Evolutionary conservation across 345 rosid genomes (phyloP), one percentile per base, ranked within the genome.

Genomic region (Eucalyptus curtisii): DNA sequence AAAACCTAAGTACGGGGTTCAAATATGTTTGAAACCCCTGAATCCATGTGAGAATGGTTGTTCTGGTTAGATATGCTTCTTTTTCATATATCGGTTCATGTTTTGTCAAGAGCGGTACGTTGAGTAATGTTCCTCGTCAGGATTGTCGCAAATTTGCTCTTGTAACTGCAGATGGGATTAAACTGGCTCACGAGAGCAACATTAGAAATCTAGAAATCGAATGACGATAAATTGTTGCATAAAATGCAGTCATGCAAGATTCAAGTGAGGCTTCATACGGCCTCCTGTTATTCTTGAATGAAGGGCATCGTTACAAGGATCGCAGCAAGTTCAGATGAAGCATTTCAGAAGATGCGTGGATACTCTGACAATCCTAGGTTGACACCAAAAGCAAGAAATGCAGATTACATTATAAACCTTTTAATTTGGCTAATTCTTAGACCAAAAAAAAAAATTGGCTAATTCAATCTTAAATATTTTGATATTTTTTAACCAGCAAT

Each of bases 1-100:
- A 53, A 93, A 90, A 86, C 95, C 95, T 24, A 93, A 91, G 87
- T 85, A 91, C 44, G 95, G 94, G 1, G 95, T 93, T 53, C 95
- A 91, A 52, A 88, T 93, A 33, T 88, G 86, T 76, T 64, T 93
- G 88, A 89, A 90, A 89, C 87, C 94, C 27, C 71, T 93, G 85
- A 88, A 91, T 47, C 50, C 33, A 44, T 17, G 40, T 13, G 80
- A 61, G 55, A 87, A 86, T 49, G 6, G 31, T 85, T 27, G 55
- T 84, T 84, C 30, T 47, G 49, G 0, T 48, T 85, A 27, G 53
- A 27, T 5, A 47, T 85, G 13, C 19, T 85, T 47, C 25, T 47
- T 47, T 47, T 47, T 27, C 14, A 2, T 37, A 19, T 20, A 8
- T 76, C 8, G 82, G 45, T 11, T 68, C 80, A 33, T 71, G 45